These are phyloP conservation scores for Zygosaccharomyces lentus DNA, from an alignment of 805 yeast species.

Conservation along the genomic window DNA sequence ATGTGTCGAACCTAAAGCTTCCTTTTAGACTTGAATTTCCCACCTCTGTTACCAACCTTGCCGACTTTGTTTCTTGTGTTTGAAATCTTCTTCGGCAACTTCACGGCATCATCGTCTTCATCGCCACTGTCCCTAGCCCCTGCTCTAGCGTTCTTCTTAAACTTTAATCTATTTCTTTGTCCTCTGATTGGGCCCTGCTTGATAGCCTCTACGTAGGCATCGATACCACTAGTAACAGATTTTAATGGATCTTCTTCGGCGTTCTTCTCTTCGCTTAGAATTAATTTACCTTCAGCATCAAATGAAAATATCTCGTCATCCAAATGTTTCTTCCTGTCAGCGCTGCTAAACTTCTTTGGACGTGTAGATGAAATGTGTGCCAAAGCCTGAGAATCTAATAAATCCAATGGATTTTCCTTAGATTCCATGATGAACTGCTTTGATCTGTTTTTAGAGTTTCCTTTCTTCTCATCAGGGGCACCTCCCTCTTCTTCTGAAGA, in stretches of 20 bases:
- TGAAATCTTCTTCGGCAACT: conserved; percentile 22
- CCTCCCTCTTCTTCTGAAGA: conserved; percentile 59
- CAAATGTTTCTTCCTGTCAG: conserved; percentile 35
- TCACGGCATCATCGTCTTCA: conserved; percentile 42
- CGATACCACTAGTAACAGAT: conserved; percentile 57
- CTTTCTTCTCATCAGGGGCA: conserved; percentile 36
- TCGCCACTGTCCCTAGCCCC: conserved; percentile 52
- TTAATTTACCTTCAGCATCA: conserved; percentile 35
- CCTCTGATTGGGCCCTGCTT: conserved; percentile 92
- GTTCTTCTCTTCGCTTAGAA: conserved; percentile 31
- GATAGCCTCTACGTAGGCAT: conserved; percentile 92
- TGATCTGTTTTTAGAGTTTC: conserved; percentile 21
- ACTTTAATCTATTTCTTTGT: conserved; percentile 85
- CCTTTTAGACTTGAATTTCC: conserved; percentile 32
- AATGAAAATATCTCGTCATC: conserved; percentile 32
- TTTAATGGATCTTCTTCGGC: conserved; percentile 46
- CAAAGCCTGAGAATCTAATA: conserved; percentile 77
- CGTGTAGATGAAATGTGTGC: conserved; percentile 85
- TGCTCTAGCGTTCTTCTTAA: conserved; percentile 58
- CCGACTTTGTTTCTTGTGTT: conserved; percentile 25
- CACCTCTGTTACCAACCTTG: conserved; percentile 25
- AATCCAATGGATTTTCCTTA: conserved; percentile 76
- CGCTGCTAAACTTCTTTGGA: conserved; percentile 55
- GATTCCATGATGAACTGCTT: conserved; percentile 73
- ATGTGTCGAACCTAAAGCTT: conserved; percentile 15